phyloP scores from a whole-genome alignment of 495 filamentous ascomycete genomes.

The Penicillium lagena region DNA sequence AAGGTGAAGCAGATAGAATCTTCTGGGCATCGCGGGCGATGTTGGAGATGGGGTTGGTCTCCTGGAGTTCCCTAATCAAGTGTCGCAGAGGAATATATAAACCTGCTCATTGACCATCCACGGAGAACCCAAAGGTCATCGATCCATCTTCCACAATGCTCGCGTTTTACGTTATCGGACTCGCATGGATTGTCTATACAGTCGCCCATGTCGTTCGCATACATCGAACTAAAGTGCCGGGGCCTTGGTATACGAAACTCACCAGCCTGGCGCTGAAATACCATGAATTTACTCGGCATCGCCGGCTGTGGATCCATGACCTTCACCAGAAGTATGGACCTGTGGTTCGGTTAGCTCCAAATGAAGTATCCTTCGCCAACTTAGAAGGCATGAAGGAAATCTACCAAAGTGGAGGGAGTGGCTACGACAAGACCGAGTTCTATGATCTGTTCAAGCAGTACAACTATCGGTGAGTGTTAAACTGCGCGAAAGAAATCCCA shows the following conservation, averaged over 20 bases:
- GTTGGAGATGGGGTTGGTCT: too few species aligned
- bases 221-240: conserved; percentile 31
- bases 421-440: conserved; percentile 63
- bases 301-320: conserved; percentile 48
- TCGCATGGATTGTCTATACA: neutral
- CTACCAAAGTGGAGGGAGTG: conserved; percentile 57
- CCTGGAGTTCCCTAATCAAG: too few species aligned
- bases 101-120: too few species aligned
- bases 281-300: conserved; percentile 46
- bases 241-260: conserved; percentile 45
- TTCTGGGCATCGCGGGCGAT: too few species aligned
- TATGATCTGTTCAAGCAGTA: conserved; percentile 58
- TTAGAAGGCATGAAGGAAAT: conserved; percentile 57
- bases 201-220: too few species aligned
- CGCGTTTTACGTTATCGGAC: conserved; percentile 1
- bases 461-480: conserved; percentile 35
- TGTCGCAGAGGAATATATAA: too few species aligned
- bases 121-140: too few species aligned
- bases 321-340: conserved; percentile 52
- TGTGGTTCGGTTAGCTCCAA: conserved; percentile 50
- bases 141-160: too few species aligned
- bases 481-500: neutral
- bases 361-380: conserved; percentile 56
- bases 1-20: too few species aligned
- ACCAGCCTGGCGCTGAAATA: conserved; percentile 49